Percentiles rank a stretch among this genome's conserved stretches.
Evolutionary conservation across 75 land plant species (phyloP).

Genomic region (Sequoia sempervirens): DNA sequence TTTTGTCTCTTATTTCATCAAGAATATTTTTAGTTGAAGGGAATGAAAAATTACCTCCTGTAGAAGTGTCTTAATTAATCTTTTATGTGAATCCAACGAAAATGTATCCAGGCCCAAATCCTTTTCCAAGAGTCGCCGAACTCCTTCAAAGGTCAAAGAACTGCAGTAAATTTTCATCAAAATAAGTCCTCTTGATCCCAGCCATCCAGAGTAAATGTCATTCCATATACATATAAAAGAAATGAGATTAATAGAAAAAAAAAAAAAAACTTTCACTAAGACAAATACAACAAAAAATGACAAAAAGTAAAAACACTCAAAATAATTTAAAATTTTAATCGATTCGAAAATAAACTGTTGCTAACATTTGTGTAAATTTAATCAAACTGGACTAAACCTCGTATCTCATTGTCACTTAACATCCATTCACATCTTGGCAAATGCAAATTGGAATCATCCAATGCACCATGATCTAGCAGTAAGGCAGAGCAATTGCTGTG

Average conservation of each 20-base stretch:
- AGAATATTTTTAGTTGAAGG: background rate
- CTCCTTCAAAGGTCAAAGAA: constrained; percentile 54
- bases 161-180: constrained; percentile 26
- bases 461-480: background rate
- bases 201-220: background rate
- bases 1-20: background rate
- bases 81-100: constrained; percentile 56
- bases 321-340: background rate
- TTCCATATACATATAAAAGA: background rate
- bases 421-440: background rate
- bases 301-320: background rate
- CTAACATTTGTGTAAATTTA: background rate
- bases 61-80: constrained; percentile 40
- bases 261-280: background rate
- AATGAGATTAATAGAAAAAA: background rate
- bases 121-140: constrained; percentile 61
- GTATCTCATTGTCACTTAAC: background rate
- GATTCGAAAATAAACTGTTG: background rate
- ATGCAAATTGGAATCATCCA: background rate
- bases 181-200: constrained; percentile 3
- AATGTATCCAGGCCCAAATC: constrained; percentile 50
- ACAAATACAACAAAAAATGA: background rate
- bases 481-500: background rate
- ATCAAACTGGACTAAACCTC: background rate
- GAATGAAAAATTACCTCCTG: constrained; percentile 35